phyloP scores from a whole-genome alignment of 2,329 filamentous ascomycete species.

The Sporothrix pallida region DNA sequence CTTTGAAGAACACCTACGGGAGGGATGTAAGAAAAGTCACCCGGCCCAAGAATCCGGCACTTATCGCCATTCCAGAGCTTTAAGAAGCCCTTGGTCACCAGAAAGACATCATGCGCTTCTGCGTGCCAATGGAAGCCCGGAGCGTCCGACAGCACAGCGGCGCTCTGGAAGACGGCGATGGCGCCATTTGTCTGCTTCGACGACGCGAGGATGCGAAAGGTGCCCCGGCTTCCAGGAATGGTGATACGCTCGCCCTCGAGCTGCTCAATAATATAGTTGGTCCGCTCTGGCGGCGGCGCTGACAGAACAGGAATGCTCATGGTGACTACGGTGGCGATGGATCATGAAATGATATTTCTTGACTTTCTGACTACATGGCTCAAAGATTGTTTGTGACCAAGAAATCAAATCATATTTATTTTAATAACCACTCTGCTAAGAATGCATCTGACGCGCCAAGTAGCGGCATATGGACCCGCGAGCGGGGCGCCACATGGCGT shows the following conservation, averaged over 20 bases:
- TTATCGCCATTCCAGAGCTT: constrained; percentile 27
- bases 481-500: too few species aligned
- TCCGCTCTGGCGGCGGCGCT: not conserved
- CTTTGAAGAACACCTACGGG: not conserved
- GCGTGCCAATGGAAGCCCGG: constrained; percentile 10
- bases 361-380: too few species aligned
- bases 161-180: constrained; percentile 15
- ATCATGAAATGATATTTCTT: too few species aligned
- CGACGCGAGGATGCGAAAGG: constrained; percentile 21
- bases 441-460: too few species aligned
- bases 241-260: constrained; percentile 24
- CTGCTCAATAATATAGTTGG: constrained; percentile 13
- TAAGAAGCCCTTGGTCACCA: constrained; percentile 20
- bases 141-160: not conserved
- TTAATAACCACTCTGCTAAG: too few species aligned
- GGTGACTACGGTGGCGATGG: not conserved
- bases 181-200: constrained; percentile 20
- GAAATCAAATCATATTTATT: too few species aligned
- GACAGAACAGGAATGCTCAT: not conserved
- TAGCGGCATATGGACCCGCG: too few species aligned
- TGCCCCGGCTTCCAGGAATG: constrained; percentile 19
- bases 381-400: too few species aligned
- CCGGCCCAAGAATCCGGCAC: constrained; percentile 25
- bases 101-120: constrained; percentile 21
- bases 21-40: constrained; percentile 24